These are phyloP conservation scores for Ehretia macrophylla DNA, from an alignment of 257 asterid species.

Conservation along the genomic window DNA sequence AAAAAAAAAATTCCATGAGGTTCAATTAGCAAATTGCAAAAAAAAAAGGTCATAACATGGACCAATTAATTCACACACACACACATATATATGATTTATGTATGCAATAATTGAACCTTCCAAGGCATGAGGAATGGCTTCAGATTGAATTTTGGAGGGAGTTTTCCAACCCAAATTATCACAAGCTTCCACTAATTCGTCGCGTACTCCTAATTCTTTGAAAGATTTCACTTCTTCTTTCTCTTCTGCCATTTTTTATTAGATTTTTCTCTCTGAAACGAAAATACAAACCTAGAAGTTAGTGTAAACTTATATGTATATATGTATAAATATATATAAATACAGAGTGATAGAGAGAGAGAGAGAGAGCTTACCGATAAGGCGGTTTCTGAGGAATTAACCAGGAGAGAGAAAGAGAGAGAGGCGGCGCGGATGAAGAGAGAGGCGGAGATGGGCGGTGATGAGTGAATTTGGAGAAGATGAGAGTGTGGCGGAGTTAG, in stretches of 20 bases:
- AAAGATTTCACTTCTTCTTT: slow-evolving; percentile 38
- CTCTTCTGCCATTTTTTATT: slow-evolving; percentile 16
- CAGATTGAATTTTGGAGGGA: slow-evolving; percentile 67
- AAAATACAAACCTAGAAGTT: too few relatives aligned
- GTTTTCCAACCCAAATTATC: slow-evolving; percentile 67
- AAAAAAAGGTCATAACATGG: too few relatives aligned
- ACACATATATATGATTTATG: neutral
- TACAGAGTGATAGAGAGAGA: too few relatives aligned
- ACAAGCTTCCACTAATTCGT: slow-evolving; percentile 67
- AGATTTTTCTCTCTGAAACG: neutral
- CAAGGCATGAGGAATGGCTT: slow-evolving; percentile 69
- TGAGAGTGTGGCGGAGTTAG: too few relatives aligned
- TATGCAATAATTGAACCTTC: slow-evolving; percentile 25
- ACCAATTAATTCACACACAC: neutral
- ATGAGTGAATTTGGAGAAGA: too few relatives aligned
- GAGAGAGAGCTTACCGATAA: too few relatives aligned
- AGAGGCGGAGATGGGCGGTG: too few relatives aligned
- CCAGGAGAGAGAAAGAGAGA: too few relatives aligned
- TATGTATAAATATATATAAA: too few relatives aligned
- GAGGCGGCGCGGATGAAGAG: too few relatives aligned
- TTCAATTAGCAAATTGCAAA: neutral
- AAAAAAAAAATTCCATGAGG: slow-evolving; percentile 2
- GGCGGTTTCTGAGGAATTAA: too few relatives aligned
- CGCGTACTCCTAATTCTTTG: slow-evolving; percentile 74
- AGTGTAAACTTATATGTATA: too few relatives aligned